Evolutionary conservation across 2,329 filamentous ascomycete genomes (phyloP), one percentile per base, ranked within the genome.

Genomic region (Metarhizium brunneum): DNA sequence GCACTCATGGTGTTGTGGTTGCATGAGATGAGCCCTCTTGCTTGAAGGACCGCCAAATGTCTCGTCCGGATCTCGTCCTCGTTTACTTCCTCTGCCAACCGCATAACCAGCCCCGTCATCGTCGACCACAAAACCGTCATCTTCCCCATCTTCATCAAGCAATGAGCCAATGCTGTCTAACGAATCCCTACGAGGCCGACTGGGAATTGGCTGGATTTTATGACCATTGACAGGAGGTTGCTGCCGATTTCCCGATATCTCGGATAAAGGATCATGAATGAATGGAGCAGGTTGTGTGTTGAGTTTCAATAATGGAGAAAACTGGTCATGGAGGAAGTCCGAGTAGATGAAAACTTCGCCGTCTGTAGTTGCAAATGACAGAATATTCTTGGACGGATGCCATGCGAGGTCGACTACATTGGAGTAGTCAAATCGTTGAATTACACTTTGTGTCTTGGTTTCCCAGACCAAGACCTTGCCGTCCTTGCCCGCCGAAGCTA

Each of bases 101-200:
- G 85, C 81, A 70, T 97, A 97, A 47, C 92, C 94, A 38, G 91
- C 92, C 11, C 92, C 92, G 66, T 99, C 94, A 60, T 99, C 94
- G 64, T 99, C 94, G 5, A 91, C 85, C 2, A 99, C 89, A 68
- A 97, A 99, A 60, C 90, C 90, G 47, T 90, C 88, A 30, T 77
- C 76, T 73, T 85, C 67, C 60, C 56, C 60, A 8, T 75, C 65
- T 0, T 83, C 82, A 20, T 80, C 84, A 2, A 96, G 78, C n/a
- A 95, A 83, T 53, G 91, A 90, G 67, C 94, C 90, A 2, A 95
- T 76, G 45, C 89, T 91, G 59, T 91, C 88, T 1, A 85, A 76
- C 0, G 85, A 86, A n/a, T 81, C 83, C 58, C 76, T 74, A 58
- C 87, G 77, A 51, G 76, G 76, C 53, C 77, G 74, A 54, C 79